Percentiles rank a stretch among this genome's conserved stretches.
Evolutionary conservation across 345 rosid species (phyloP).

Genomic region (Anacardium occidentale): DNA sequence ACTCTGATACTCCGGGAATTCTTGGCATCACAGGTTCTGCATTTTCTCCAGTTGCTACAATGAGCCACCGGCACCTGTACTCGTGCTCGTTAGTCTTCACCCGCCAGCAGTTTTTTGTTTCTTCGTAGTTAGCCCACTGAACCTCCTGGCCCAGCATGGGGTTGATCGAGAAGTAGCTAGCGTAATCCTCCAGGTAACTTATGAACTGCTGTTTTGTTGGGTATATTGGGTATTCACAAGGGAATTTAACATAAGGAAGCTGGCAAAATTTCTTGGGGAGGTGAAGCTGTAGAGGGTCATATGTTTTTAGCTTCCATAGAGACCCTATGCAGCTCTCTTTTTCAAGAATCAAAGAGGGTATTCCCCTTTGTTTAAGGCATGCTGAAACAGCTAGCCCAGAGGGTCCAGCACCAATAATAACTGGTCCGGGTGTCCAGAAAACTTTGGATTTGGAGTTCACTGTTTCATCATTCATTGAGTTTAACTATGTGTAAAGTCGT

Average conservation of each 20-base stretch:
- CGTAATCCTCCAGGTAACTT: slow-evolving; percentile 46
- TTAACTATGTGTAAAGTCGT: not conserved
- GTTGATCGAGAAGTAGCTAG: slow-evolving; percentile 31
- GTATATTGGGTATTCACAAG: slow-evolving; percentile 43
- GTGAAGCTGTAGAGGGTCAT: slow-evolving; percentile 52
- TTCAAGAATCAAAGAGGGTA: slow-evolving; percentile 50
- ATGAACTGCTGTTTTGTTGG: slow-evolving; percentile 52
- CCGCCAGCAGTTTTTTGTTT: slow-evolving; percentile 24
- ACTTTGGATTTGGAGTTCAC: slow-evolving; percentile 7
- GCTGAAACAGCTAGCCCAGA: slow-evolving; percentile 56
- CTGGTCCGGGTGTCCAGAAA: slow-evolving; percentile 39
- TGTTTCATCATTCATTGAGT: slow-evolving; percentile 1
- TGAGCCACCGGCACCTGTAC: slow-evolving; percentile 49
- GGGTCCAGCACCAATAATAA: slow-evolving; percentile 55
- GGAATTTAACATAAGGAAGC: slow-evolving; percentile 51
- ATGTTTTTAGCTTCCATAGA: slow-evolving; percentile 49
- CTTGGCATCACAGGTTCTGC: slow-evolving; percentile 55
- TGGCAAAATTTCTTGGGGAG: slow-evolving; percentile 50
- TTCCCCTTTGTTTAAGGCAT: slow-evolving; percentile 43
- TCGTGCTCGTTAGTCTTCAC: slow-evolving; percentile 31
- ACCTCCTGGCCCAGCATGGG: slow-evolving; percentile 37
- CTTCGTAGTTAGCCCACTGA: slow-evolving; percentile 23
- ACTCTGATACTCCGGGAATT: slow-evolving; percentile 45
- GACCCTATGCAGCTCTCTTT: slow-evolving; percentile 50
- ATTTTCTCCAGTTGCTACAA: slow-evolving; percentile 80